Percentiles rank a stretch among this genome's conserved stretches.
phyloP scores from a whole-genome alignment of 805 yeast genomes.

The Wickerhamiella alocasiicola region DNA sequence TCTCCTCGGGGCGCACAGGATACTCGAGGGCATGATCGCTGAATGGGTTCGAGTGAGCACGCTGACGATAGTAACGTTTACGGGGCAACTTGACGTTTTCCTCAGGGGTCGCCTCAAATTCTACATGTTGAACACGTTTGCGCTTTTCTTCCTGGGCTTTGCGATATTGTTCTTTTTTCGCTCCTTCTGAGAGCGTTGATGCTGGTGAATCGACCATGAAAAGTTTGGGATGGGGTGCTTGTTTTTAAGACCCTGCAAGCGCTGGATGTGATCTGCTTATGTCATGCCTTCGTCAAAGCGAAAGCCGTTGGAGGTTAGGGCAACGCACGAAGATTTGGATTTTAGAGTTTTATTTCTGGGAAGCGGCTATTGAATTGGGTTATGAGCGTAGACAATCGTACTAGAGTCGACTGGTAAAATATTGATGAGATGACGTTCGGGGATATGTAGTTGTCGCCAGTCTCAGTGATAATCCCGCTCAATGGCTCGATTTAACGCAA shows the following conservation, averaged over 20 bases:
- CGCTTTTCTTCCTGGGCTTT: slow-evolving; percentile 38
- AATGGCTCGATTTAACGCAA: too few relatives aligned
- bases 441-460: too few relatives aligned
- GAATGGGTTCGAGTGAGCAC: slow-evolving; percentile 97
- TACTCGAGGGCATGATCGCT: slow-evolving; percentile 89
- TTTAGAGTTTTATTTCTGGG: too few relatives aligned
- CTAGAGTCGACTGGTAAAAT: too few relatives aligned
- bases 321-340: too few relatives aligned
- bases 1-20: slow-evolving; percentile 63
- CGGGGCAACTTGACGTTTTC: slow-evolving; percentile 47
- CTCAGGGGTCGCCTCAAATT: slow-evolving; percentile 27
- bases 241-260: too few relatives aligned
- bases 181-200: slow-evolving; percentile 14
- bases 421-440: too few relatives aligned
- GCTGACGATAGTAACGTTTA: slow-evolving; percentile 78
- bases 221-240: too few relatives aligned
- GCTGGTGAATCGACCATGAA: too few relatives aligned
- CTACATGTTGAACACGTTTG: slow-evolving; percentile 36
- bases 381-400: too few relatives aligned
- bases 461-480: too few relatives aligned
- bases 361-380: too few relatives aligned
- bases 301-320: background rate
- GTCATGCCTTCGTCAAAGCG: background rate
- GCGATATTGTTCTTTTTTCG: slow-evolving; percentile 29
- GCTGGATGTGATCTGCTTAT: background rate